Conservation (phyloP, 1,284 basidiomycete genomes). For the Cryptococcus amylolentus region DNA sequence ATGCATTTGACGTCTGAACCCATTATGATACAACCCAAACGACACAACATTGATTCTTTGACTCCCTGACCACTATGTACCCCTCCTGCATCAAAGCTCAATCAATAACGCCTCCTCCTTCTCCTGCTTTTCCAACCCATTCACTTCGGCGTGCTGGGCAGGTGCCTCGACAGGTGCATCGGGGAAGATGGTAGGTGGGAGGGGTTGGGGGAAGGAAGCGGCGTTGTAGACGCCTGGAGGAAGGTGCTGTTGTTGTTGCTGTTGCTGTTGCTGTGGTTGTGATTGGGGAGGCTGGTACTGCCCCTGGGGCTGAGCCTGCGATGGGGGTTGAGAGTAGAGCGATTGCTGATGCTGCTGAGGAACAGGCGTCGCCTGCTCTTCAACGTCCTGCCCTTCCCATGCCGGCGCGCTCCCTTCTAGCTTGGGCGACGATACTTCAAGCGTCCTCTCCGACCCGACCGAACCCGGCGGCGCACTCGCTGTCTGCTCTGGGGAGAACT, state of each 20-base stretch:
- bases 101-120: slow-evolving; percentile 81
- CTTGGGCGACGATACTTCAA: too few relatives aligned
- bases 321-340: slow-evolving; percentile 11
- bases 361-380: neutral
- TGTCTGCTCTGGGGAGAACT: neutral
- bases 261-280: slow-evolving; percentile 7
- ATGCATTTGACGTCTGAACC: too few relatives aligned
- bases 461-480: neutral
- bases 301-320: slow-evolving; percentile 19
- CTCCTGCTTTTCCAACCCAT: slow-evolving; percentile 60
- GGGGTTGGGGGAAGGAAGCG: slow-evolving; percentile 29
- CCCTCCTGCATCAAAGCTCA: slow-evolving; percentile 33
- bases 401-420: neutral
- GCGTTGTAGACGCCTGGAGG: slow-evolving; percentile 30
- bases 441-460: neutral
- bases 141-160: slow-evolving; percentile 16
- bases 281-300: slow-evolving; percentile 17
- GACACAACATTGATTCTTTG: too few relatives aligned
- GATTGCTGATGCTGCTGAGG: slow-evolving; percentile 22
- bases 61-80: neutral
- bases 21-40: too few relatives aligned
- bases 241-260: slow-evolving; percentile 17
- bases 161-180: slow-evolving; percentile 64
- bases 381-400: neutral
- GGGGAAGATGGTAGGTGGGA: slow-evolving; percentile 57